These are phyloP conservation scores for Lactuca sativa DNA, from an alignment of 129 eudicot genomes.

Conservation along the genomic window DNA sequence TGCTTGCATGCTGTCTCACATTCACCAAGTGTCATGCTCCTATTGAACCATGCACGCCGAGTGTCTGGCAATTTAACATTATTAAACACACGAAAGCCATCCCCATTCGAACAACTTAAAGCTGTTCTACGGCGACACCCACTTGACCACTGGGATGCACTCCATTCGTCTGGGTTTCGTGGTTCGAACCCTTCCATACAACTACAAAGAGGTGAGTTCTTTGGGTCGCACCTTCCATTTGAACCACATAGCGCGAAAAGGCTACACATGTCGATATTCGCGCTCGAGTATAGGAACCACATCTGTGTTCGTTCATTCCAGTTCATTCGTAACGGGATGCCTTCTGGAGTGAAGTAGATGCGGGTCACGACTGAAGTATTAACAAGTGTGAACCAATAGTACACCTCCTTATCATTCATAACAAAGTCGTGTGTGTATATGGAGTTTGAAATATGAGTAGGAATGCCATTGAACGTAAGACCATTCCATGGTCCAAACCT, in stretches of 20 bases:
- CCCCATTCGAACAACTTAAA: slow-evolving; percentile 24
- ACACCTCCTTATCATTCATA: slow-evolving; percentile 26
- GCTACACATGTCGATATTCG: background rate
- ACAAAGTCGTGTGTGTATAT: slow-evolving; percentile 15
- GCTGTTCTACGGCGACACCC: slow-evolving; percentile 25
- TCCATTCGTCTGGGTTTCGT: slow-evolving; percentile 28
- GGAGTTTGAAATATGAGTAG: background rate
- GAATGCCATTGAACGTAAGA: slow-evolving; percentile 27
- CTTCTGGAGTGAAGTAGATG: background rate
- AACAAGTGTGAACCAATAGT: background rate
- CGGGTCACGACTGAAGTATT: background rate
- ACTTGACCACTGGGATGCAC: slow-evolving; percentile 30
- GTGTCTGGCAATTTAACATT: slow-evolving; percentile 34
- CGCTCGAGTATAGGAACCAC: background rate
- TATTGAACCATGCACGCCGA: slow-evolving; percentile 18
- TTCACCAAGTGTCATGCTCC: slow-evolving; percentile 26
- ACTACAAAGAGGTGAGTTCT: slow-evolving; percentile 13
- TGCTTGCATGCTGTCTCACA: slow-evolving; percentile 22
- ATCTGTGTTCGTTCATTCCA: slow-evolving; percentile 1
- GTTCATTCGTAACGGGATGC: background rate
- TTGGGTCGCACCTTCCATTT: slow-evolving; percentile 22
- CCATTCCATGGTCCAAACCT: slow-evolving; percentile 44
- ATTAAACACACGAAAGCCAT: slow-evolving; percentile 23
- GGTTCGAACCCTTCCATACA: slow-evolving; percentile 39
- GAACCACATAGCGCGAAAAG: slow-evolving; percentile 7